A percentile compares a stretch with the other conserved stretches of the same genome.
phyloP scores from a whole-genome alignment of 2,329 filamentous ascomycete genomes.

The Neonectria hederae region DNA sequence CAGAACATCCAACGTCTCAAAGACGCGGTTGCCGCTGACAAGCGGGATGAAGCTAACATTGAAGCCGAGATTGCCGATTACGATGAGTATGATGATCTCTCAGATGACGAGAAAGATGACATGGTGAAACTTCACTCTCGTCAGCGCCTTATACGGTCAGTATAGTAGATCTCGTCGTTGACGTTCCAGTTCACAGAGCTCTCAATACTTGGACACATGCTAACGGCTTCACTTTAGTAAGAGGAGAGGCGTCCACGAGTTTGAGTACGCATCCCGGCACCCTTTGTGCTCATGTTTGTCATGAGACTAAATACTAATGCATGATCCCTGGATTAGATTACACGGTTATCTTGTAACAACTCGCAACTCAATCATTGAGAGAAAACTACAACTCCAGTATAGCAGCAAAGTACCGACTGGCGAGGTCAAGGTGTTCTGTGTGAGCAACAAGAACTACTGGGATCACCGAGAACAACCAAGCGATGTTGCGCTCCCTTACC shows the following conservation, averaged over 20 bases:
- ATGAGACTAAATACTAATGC: background rate
- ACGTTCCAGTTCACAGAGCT: background rate
- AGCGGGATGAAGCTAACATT: conserved; percentile 15
- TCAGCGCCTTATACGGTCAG: conserved; percentile 4
- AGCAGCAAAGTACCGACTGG: conserved; percentile 31
- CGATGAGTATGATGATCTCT: conserved; percentile 9
- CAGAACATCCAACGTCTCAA: conserved; percentile 30
- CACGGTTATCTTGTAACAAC: conserved; percentile 48
- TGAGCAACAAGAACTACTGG: conserved; percentile 57
- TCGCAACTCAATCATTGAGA: conserved; percentile 50
- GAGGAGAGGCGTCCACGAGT: conserved; percentile 25
- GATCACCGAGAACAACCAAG: conserved; percentile 42
- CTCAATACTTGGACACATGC: background rate
- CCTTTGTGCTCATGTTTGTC: background rate
- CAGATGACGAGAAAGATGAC: conserved; percentile 16
- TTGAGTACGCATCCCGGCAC: conserved; percentile 39
- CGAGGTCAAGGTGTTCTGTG: conserved; percentile 52
- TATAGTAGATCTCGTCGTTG: accelerated
- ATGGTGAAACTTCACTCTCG: background rate
- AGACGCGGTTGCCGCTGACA: conserved; percentile 18
- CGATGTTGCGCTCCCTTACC: conserved; percentile 41
- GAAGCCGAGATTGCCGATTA: conserved; percentile 28
- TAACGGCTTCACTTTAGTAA: conserved; percentile 12
- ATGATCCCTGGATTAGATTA: conserved; percentile 35
- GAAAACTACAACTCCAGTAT: conserved; percentile 45